phyloP scores from a whole-genome alignment of 345 rosid genomes.

The Reutealis trisperma region DNA sequence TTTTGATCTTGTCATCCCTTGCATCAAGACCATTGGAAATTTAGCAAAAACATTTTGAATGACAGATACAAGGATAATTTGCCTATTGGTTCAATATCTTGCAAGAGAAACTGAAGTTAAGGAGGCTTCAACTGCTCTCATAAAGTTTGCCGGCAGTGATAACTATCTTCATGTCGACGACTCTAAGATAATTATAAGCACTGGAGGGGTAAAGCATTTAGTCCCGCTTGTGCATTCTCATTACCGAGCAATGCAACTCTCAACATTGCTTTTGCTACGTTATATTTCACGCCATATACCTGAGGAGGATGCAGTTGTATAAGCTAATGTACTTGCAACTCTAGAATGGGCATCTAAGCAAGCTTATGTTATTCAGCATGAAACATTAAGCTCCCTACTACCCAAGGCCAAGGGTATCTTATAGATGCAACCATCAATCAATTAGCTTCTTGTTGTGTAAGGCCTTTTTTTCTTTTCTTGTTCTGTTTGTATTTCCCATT shows the following conservation, averaged over 20 bases:
- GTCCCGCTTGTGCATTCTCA: constrained; percentile 79
- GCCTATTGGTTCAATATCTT: constrained; percentile 66
- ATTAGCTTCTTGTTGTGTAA: no score
- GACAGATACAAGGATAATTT: constrained; percentile 75
- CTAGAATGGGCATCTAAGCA: constrained; percentile 90
- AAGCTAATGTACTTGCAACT: constrained; percentile 67
- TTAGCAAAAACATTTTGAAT: constrained; percentile 81
- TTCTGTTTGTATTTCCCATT: no score
- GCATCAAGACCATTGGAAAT: constrained; percentile 74
- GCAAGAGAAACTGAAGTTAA: constrained; percentile 68
- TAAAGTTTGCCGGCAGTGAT: constrained; percentile 72
- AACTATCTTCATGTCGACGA: constrained; percentile 76
- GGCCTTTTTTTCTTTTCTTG: no score
- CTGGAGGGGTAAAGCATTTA: constrained; percentile 72
- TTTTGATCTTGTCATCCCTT: constrained; percentile 66
- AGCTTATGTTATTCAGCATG: constrained; percentile 49
- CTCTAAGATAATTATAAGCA: constrained; percentile 67
- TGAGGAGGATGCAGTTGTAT: constrained; percentile 74
- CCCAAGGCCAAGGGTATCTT: no score
- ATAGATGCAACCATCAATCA: no score
- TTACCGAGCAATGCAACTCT: constrained; percentile 57
- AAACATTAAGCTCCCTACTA: not conserved
- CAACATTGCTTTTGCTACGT: constrained; percentile 61
- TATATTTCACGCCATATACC: constrained; percentile 77
- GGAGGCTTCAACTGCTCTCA: constrained; percentile 63